Conservation (phyloP, 495 filamentous ascomycete species). For the Penicillium coprophilum region DNA sequence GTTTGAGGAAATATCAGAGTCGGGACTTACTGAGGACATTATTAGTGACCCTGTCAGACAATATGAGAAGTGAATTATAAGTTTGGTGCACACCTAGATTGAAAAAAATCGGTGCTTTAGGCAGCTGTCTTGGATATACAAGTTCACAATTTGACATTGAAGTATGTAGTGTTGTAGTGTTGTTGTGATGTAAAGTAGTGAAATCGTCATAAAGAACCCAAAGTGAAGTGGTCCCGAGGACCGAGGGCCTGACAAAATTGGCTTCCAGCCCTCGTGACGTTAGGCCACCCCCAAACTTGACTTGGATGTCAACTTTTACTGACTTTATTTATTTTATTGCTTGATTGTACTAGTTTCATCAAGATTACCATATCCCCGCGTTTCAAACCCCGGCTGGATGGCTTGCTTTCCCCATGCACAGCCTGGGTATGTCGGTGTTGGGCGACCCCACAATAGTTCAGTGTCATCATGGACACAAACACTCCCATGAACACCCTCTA, state of each 20-base stretch:
- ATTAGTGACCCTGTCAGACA: too few species aligned
- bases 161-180: too few species aligned
- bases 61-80: too few species aligned
- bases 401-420: slow-evolving; percentile 30
- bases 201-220: not conserved
- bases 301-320: not conserved
- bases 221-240: not conserved
- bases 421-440: slow-evolving; percentile 36
- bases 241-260: not conserved
- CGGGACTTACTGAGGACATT: too few species aligned
- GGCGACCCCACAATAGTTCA: slow-evolving; percentile 37
- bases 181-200: not conserved
- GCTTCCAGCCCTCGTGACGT: slow-evolving; percentile 23
- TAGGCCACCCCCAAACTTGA: slow-evolving; percentile 1
- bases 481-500: slow-evolving; percentile 8
- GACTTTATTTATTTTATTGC: not conserved
- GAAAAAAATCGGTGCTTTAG: too few species aligned
- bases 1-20: too few species aligned
- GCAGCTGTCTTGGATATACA: too few species aligned
- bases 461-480: slow-evolving; percentile 27
- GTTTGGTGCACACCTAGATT: too few species aligned
- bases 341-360: not conserved
- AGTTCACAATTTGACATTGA: too few species aligned
- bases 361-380: not conserved
- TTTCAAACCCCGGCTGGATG: slow-evolving; percentile 23